Evolutionary conservation across 257 asterid genomes (phyloP).

Genomic region (Ocimum tenuiflorum): DNA sequence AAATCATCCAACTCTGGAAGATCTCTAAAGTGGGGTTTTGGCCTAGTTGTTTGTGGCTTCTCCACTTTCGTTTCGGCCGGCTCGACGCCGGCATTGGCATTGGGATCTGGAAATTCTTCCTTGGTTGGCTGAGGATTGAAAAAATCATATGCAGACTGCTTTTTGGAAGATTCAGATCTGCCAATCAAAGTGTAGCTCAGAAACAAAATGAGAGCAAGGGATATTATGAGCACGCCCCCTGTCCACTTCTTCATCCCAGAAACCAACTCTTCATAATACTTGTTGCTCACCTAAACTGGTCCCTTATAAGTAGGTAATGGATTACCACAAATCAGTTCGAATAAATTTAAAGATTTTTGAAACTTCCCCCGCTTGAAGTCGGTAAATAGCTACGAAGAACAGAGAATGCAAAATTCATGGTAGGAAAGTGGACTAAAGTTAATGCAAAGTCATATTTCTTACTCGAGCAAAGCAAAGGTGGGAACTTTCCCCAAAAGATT

Average conservation of each 20-base stretch:
- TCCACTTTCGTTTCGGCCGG: constrained; percentile 17
- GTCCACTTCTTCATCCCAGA: constrained; percentile 73
- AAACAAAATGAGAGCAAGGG: constrained; percentile 48
- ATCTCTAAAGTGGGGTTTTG: constrained; percentile 36
- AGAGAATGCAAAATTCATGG: not conserved
- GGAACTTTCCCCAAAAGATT: not conserved
- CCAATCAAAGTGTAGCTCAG: constrained; percentile 42
- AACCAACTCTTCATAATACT: constrained; percentile 12
- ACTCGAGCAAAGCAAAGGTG: constrained; percentile 6
- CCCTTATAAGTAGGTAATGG: not conserved
- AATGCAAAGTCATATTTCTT: constrained; percentile 13
- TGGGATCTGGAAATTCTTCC: constrained; percentile 19
- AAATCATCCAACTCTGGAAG: constrained; percentile 48
- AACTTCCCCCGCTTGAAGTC: not conserved
- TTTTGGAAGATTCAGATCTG: constrained; percentile 38
- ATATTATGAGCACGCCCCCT: constrained; percentile 50
- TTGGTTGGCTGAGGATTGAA: constrained; percentile 46
- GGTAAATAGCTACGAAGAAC: not conserved
- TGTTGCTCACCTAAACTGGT: not conserved
- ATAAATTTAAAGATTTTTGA: not conserved
- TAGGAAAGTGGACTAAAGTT: not conserved
- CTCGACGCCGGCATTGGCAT: constrained; percentile 15
- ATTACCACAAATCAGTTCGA: not conserved
- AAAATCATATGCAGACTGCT: constrained; percentile 59
- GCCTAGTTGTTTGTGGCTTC: constrained; percentile 23